Conservation (phyloP, 1,139 yeast genomes). For the Yamadazyma friedrichii region DNA sequence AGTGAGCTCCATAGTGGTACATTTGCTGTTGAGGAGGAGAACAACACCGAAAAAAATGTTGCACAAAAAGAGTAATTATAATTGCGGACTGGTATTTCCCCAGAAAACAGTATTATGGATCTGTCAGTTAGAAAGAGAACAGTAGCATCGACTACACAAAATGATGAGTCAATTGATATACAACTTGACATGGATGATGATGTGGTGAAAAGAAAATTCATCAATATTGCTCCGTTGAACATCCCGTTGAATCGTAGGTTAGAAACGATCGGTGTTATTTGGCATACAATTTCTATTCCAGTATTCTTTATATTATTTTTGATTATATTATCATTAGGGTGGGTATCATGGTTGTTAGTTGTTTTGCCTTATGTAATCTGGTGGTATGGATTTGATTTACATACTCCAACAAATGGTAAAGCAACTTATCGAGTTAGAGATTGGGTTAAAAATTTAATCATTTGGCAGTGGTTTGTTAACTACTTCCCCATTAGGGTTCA, state of each 20-base stretch:
- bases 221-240: slow-evolving; percentile 50
- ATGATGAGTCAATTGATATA: no score
- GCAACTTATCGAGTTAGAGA: slow-evolving; percentile 57
- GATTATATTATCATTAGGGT: slow-evolving; percentile 60
- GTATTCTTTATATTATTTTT: slow-evolving; percentile 50
- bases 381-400: slow-evolving; percentile 53
- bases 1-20: not conserved
- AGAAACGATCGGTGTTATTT: slow-evolving; percentile 69
- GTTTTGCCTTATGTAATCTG: slow-evolving; percentile 58
- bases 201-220: slow-evolving; percentile 8
- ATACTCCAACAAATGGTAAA: slow-evolving; percentile 73
- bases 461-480: slow-evolving; percentile 75
- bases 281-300: slow-evolving; percentile 79
- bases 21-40: no score
- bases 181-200: not conserved
- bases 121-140: no score
- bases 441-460: slow-evolving; percentile 52
- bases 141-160: no score
- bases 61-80: slow-evolving; percentile 8
- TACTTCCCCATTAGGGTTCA: slow-evolving; percentile 83
- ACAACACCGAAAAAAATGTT: not conserved
- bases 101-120: no score
- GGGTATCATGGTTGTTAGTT: slow-evolving; percentile 67
- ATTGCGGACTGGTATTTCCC: no score
- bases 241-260: slow-evolving; percentile 60